Evolutionary conservation across 2,329 filamentous ascomycete genomes (phyloP), one percentile per base, ranked within the genome.

Genomic region (Trichoderma asperellum): DNA sequence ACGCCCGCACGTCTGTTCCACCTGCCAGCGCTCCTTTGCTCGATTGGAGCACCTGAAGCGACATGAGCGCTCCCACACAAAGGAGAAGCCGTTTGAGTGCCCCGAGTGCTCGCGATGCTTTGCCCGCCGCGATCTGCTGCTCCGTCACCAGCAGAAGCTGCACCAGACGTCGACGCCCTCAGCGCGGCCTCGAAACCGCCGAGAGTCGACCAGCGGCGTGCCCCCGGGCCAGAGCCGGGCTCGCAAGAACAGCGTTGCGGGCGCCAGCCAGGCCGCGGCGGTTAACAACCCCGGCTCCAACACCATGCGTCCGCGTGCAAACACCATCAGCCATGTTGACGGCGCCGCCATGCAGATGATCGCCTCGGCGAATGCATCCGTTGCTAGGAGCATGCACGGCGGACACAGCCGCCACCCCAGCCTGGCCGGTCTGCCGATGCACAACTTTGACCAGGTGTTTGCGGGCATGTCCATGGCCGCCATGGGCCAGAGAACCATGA

Each of bases 11-110:
- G 90, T 97, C 71, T 99, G 96, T 83, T 89, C 86, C 52, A 98
- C 94, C 59, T 99, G 96, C 80, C 88, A 90, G 76, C 90, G 96
- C 73, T 97, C 93, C 37, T 99, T 99, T 80, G 96, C 96, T 70
- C 90, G 96, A 71, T 84, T 99, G 75, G 96, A 99, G 82, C 96
- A 99, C 80, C 84, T 99, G 74, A 99, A 99, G 83, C 91, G 96
- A 71, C 96, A 99, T 81, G 96, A 98, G 82, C 89, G 96, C 72
- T 97, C 94, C n/a, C 94, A 97, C 79, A 97, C 94, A 56, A 97
- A 99, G 80, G 94, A 99, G 83, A 99, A 99, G 84, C 96, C 96
- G 0, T 99, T 99, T 76, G 94, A 97, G 81, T 99, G 96, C 76
- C 93, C 93, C 34, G 93, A 98, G 80, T 99, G 96, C 81, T 88